A percentile compares a stretch with the other conserved stretches of the same genome.
phyloP scores from a whole-genome alignment of 139 green algal species.

The Closterium sp. region DNA sequence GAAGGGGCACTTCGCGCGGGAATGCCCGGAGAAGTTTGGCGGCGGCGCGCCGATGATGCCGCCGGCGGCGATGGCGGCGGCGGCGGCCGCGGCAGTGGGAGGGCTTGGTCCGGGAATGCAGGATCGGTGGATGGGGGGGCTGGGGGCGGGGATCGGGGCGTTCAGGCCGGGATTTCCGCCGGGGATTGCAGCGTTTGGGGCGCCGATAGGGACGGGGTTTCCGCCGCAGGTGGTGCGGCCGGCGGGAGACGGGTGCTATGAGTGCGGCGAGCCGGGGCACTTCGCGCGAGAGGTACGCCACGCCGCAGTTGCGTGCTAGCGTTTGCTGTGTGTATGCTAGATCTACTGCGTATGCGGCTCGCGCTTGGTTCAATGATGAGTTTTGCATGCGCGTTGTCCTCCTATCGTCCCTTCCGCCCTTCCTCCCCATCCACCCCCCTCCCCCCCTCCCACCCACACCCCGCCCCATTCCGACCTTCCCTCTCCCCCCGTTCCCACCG shows the following conservation, averaged over 20 bases:
- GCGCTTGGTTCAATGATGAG: not conserved
- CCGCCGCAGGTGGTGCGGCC: not conserved
- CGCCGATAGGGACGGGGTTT: not conserved
- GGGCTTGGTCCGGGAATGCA: constrained; percentile 9
- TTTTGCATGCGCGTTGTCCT: not conserved
- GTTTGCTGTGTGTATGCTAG: not conserved
- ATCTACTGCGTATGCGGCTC: not conserved
- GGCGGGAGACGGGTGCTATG: constrained; percentile 33
- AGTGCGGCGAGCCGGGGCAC: constrained; percentile 33
- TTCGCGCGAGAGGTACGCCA: constrained; percentile 30
- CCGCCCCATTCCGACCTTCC: too few relatives aligned
- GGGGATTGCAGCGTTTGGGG: not conserved
- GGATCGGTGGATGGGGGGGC: constrained; percentile 36
- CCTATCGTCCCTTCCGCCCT: not conserved
- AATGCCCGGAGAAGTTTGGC: constrained; percentile 34
- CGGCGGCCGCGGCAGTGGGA: not conserved
- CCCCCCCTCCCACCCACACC: too few relatives aligned
- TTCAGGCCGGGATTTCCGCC: constrained; percentile 7
- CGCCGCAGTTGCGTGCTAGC: not conserved
- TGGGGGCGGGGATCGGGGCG: not conserved
- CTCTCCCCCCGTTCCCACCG: too few relatives aligned
- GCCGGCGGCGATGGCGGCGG: not conserved
- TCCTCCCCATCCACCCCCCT: too few relatives aligned
- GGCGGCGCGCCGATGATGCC: not conserved
- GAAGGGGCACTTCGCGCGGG: constrained; percentile 26